phyloP scores from a whole-genome alignment of 345 rosid species.

The Linum tenue region DNA sequence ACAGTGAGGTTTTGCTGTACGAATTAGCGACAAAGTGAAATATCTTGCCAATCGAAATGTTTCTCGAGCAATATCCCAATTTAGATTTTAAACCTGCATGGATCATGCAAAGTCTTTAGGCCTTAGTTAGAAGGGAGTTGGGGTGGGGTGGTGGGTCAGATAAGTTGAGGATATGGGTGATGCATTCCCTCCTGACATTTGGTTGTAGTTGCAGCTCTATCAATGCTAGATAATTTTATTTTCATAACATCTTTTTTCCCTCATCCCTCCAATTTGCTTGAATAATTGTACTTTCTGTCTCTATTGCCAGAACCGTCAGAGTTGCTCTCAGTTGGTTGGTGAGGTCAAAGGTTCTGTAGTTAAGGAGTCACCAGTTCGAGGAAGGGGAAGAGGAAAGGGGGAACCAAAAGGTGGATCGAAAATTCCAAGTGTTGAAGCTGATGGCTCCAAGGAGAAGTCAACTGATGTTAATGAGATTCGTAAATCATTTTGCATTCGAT shows the following conservation, averaged over 20 bases:
- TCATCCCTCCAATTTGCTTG: not conserved
- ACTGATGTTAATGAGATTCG: conserved; percentile 34
- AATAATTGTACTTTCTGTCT: not conserved
- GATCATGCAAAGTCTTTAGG: not conserved
- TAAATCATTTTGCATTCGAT: conserved; percentile 61
- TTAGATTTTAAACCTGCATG: not conserved
- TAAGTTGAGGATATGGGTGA: not conserved
- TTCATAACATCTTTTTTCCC: not conserved
- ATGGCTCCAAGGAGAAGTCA: conserved; percentile 36
- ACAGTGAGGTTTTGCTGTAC: no score
- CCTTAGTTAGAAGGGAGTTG: not conserved
- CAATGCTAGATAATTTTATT: no score
- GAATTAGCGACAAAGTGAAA: no score
- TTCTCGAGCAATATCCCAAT: not conserved
- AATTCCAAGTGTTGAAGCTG: conserved; percentile 37
- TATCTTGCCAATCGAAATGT: not conserved
- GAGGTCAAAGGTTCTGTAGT: conserved; percentile 28
- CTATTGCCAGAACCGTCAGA: conserved; percentile 58
- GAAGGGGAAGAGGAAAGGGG: conserved; percentile 56
- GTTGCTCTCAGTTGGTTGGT: conserved; percentile 45
- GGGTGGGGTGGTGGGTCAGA: not conserved
- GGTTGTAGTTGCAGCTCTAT: no score
- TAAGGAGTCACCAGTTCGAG: conserved; percentile 33
- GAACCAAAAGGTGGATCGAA: conserved; percentile 39
- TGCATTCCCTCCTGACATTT: not conserved